Percentiles rank a stretch among this genome's conserved stretches.
These are phyloP conservation scores for barley (Hordeum vulgare) DNA, from an alignment of 176 grass and related monocot genomes.

Conservation along the genomic window DNA sequence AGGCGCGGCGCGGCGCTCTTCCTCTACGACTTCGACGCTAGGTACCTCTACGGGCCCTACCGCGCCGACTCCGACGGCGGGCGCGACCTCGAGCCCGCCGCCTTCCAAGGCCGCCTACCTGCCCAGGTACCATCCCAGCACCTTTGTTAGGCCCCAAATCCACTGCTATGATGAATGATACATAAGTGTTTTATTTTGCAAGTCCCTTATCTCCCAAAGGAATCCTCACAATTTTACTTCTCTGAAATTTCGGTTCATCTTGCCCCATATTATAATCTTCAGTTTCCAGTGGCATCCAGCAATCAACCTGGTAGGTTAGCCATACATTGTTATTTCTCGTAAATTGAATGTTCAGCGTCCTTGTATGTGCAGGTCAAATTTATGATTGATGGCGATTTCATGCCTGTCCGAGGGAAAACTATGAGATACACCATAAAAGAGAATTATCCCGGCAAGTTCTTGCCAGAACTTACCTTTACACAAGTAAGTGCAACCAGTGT, in stretches of 20 bases:
- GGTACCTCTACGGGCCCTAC: conserved; percentile 66
- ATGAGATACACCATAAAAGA: conserved; percentile 60
- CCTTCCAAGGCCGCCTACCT: conserved; percentile 60
- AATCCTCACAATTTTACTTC: not conserved
- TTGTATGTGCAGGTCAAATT: conserved; percentile 63
- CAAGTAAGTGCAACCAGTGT: conserved; percentile 43
- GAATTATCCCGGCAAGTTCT: conserved; percentile 69
- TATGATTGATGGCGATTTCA: conserved; percentile 61
- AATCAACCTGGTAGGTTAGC: not conserved
- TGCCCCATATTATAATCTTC: not conserved
- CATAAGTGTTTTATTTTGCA: not conserved
- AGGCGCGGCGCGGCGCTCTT: conserved; percentile 69
- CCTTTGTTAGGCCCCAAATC: not conserved
- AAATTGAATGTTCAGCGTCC: not conserved
- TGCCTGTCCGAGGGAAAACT: conserved; percentile 52
- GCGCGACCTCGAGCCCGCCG: conserved; percentile 43
- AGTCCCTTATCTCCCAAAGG: not conserved
- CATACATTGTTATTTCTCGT: not conserved
- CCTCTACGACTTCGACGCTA: conserved; percentile 76
- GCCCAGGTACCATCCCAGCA: conserved; percentile 41
- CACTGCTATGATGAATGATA: not conserved
- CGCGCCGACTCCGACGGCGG: conserved; percentile 46
- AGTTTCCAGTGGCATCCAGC: not conserved
- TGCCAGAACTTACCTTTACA: conserved; percentile 46
- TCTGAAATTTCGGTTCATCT: not conserved